Evolutionary conservation across 2,329 filamentous ascomycete species (phyloP), one percentile per base, ranked within the genome.

Genomic region (Madurella fahalii): DNA sequence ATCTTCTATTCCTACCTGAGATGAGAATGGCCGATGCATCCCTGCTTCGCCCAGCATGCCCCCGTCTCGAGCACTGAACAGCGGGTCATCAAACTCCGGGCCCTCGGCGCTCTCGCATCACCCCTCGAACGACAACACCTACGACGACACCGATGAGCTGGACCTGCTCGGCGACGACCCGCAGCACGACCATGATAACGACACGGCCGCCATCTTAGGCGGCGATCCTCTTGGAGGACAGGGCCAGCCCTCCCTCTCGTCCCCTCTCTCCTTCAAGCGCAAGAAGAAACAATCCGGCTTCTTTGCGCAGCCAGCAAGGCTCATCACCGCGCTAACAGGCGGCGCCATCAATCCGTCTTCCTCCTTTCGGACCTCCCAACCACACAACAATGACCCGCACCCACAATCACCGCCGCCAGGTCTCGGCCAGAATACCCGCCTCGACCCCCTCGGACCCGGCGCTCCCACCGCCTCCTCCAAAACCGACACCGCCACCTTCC

Each of bases 241-340:
- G 4, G 34, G 34, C 9, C 72, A 75, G 52, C 71, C 74, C 48
- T 72, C 75, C 42, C 65, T 80, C 34, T 70, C 72, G 52, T 75
- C 80, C 46, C 74, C 78, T 30, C 71, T 88, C 50, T 87, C 86
- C 34, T 90, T 90, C 73, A 90, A 89, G 74, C 84, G 87, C 65
- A 86, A 82, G 60, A 79, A 82, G 62, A 86, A 78, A 56, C 71
- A 75, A 42, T 72, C 73, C 30, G 72, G 72, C 48, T 66, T 73
- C 50, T 72, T 77, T 53, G 76, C 78, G 1, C 71, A 71, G 31
- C 72, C 79, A 5, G 69, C 71, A 32, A 74, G 78, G 30, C 67
- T 82, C 56, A 63, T 83, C 54, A 77, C 76, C n/a, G 71, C 74
- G 31, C 64, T 82, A 54, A 73, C 75, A 4, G 72, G 73, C 52